Evolutionary conservation across 495 filamentous ascomycete genomes (phyloP).

Genomic region (Copromyces sp.): DNA sequence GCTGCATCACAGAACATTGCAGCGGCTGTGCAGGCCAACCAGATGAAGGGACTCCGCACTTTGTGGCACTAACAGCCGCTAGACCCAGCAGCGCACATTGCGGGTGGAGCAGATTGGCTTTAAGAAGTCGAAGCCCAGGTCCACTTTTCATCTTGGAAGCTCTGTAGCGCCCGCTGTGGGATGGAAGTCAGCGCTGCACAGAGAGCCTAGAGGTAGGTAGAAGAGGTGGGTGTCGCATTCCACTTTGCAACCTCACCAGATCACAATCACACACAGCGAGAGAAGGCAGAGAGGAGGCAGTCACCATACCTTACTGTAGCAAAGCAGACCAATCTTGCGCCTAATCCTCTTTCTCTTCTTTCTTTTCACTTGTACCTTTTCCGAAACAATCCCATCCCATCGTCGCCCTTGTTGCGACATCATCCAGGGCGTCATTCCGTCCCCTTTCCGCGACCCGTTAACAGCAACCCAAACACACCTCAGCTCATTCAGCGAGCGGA

Average conservation of each 20-base stretch:
- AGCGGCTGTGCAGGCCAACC: not conserved
- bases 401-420: not conserved
- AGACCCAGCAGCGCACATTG: not conserved
- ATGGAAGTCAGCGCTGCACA: not conserved
- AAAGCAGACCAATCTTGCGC: not conserved
- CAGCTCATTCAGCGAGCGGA: not conserved
- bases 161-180: not conserved
- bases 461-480: not conserved
- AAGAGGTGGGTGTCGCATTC: conserved; percentile 12
- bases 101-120: not conserved
- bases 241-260: conserved; percentile 10
- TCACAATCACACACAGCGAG: not conserved
- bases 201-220: conserved; percentile 10
- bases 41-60: not conserved
- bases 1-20: not conserved
- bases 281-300: not conserved
- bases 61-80: not conserved
- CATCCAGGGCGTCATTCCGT: not conserved
- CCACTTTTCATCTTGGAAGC: conserved; percentile 10
- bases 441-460: not conserved
- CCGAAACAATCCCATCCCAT: not conserved
- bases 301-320: not conserved
- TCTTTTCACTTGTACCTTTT: not conserved
- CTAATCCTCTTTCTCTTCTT: not conserved
- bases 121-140: too few species aligned